These are phyloP conservation scores for Nyctanthes arbortristis DNA, from an alignment of 257 asterid species.

Conservation along the genomic window DNA sequence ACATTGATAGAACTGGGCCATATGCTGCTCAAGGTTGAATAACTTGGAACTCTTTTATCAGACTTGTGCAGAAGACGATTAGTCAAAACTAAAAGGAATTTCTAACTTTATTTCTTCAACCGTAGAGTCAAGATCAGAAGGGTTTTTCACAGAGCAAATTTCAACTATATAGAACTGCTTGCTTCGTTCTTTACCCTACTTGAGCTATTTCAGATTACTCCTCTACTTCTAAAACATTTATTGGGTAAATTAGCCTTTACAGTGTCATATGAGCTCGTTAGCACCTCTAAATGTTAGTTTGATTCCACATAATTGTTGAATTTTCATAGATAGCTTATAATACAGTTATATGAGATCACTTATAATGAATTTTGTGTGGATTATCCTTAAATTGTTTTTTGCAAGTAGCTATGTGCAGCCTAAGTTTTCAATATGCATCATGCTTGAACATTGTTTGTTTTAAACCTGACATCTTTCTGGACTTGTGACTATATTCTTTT, in stretches of 20 bases:
- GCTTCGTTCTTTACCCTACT: background rate
- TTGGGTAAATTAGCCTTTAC: background rate
- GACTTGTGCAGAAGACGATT: background rate
- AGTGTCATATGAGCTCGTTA: background rate
- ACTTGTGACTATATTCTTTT: constrained; percentile 1
- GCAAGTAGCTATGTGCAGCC: constrained; percentile 2
- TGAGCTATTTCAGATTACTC: background rate
- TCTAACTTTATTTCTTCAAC: background rate
- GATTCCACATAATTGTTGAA: background rate
- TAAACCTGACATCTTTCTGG: constrained; percentile 16
- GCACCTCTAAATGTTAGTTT: background rate
- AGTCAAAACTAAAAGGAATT: too few species aligned
- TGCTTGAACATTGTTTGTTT: constrained; percentile 11
- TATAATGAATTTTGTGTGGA: background rate
- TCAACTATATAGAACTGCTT: background rate
- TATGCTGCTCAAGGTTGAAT: background rate
- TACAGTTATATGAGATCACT: background rate
- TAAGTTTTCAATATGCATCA: constrained; percentile 6
- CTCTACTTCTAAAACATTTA: background rate
- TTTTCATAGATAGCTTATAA: background rate
- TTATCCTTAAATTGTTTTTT: background rate
- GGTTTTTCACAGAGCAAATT: background rate
- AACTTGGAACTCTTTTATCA: background rate
- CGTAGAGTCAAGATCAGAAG: background rate
- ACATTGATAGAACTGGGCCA: background rate